Evolutionary conservation across 2,329 filamentous ascomycete genomes (phyloP).

Genomic region (Colletotrichum echinochloae): DNA sequence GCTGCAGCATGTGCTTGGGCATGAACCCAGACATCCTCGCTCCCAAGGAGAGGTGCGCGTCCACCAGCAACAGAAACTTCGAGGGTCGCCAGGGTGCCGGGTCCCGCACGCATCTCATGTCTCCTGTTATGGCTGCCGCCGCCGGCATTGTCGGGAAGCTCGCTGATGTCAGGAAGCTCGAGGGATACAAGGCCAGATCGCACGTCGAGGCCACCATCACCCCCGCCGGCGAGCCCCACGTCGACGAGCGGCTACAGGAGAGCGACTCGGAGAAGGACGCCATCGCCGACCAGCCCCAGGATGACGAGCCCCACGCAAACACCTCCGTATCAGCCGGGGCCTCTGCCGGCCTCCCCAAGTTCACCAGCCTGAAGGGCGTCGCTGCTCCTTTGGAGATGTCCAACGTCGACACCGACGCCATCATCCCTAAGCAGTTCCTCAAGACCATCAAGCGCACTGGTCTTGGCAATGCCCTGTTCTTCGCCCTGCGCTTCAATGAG

Average conservation of each 20-base stretch:
- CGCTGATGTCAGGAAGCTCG: slow-evolving; percentile 86
- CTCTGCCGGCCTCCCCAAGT: slow-evolving; percentile 78
- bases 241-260: slow-evolving; percentile 65
- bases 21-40: slow-evolving; percentile 99
- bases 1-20: slow-evolving; percentile 98
- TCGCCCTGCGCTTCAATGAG: slow-evolving; percentile 81
- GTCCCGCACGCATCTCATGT: slow-evolving; percentile 95
- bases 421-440: slow-evolving; percentile 99
- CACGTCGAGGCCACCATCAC: slow-evolving; percentile 68
- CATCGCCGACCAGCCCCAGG: slow-evolving; percentile 70
- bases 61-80: slow-evolving; percentile 97
- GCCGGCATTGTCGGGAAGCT: slow-evolving; percentile 92
- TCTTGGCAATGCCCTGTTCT: slow-evolving; percentile 88
- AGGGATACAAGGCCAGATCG: slow-evolving; percentile 65
- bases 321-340: slow-evolving; percentile 50
- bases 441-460: slow-evolving; percentile 99
- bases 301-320: slow-evolving; percentile 72
- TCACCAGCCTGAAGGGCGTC: slow-evolving; percentile 85
- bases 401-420: slow-evolving; percentile 98
- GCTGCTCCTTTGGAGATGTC: slow-evolving; percentile 87
- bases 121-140: slow-evolving; percentile 94
- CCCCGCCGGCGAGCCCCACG: slow-evolving; percentile 57
- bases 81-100: slow-evolving; percentile 94
- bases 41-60: slow-evolving; percentile 92
- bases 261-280: slow-evolving; percentile 66